Evolutionary conservation across 352 stramenopile species (phyloP).

Genomic region (Phytophthora parvispora): DNA sequence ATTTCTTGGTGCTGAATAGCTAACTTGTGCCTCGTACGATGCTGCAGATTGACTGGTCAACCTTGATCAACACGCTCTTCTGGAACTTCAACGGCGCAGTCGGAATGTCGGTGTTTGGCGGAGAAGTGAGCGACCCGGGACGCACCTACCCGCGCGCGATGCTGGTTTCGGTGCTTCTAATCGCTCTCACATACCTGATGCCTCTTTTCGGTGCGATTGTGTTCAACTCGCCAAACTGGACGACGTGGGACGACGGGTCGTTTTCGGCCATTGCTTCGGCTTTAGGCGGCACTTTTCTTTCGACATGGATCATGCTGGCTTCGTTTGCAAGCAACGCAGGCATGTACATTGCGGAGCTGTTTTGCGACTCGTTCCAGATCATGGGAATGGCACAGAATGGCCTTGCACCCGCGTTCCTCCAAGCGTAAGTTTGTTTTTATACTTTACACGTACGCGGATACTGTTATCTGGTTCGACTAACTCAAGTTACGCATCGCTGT

Average conservation of each 20-base stretch:
- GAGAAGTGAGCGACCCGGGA: constrained; percentile 86
- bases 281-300: constrained; percentile 88
- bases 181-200: constrained; percentile 89
- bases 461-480: neutral
- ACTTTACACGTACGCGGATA: too few species aligned
- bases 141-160: constrained; percentile 89
- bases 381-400: constrained; percentile 85
- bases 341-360: constrained; percentile 95
- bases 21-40: constrained; percentile 8
- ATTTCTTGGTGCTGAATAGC: too few species aligned
- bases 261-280: constrained; percentile 91
- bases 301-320: constrained; percentile 92
- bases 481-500: too few species aligned
- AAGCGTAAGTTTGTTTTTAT: constrained; percentile 59
- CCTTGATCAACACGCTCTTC: constrained; percentile 96
- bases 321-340: constrained; percentile 92
- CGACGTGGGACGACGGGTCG: constrained; percentile 92
- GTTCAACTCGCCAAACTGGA: constrained; percentile 70
- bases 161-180: constrained; percentile 81
- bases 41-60: constrained; percentile 47
- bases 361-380: constrained; percentile 93
- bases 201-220: constrained; percentile 89
- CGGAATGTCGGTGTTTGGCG: constrained; percentile 88
- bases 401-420: constrained; percentile 86
- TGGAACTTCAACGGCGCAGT: constrained; percentile 97